Conservation (phyloP, 2,329 filamentous ascomycete genomes). For the Cladosporium halotolerans region DNA sequence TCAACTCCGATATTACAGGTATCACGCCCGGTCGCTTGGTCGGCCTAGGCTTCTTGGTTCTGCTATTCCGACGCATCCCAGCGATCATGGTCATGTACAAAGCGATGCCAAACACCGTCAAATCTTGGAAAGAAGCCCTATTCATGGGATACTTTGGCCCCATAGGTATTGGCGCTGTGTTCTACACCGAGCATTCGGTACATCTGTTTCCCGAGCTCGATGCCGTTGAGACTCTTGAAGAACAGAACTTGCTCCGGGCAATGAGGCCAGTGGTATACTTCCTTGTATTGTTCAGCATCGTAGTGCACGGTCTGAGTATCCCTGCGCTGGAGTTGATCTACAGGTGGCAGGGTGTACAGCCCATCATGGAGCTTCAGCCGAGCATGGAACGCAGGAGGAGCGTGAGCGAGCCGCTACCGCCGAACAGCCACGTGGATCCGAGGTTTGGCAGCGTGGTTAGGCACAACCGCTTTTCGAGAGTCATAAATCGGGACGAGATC, state of each 20-base stretch:
- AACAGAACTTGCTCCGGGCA: constrained; percentile 56
- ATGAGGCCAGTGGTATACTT: constrained; percentile 75
- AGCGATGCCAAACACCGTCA: constrained; percentile 51
- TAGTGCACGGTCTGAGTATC: constrained; percentile 73
- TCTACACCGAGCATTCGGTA: constrained; percentile 71
- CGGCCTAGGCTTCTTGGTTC: constrained; percentile 62
- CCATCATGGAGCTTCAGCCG: constrained; percentile 4
- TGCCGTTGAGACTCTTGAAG: constrained; percentile 58
- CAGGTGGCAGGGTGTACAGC: constrained; percentile 7
- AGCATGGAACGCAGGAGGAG: constrained; percentile 6
- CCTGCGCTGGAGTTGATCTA: constrained; percentile 36
- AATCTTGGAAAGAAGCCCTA: constrained; percentile 62
- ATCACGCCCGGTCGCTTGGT: constrained; percentile 66
- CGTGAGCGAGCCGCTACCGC: constrained; percentile 7
- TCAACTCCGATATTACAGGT: constrained; percentile 55
- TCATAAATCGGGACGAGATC: not conserved
- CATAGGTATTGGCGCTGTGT: constrained; percentile 82
- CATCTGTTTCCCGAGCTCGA: constrained; percentile 60
- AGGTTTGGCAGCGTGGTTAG: constrained; percentile 7
- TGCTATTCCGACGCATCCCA: constrained; percentile 68
- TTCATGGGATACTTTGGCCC: constrained; percentile 89
- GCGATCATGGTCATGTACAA: constrained; percentile 66
- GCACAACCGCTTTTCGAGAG: constrained; percentile 12
- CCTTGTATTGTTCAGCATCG: constrained; percentile 71
- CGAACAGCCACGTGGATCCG: constrained; percentile 5